phyloP scores from a whole-genome alignment of 2,329 filamentous ascomycete species.

The Lecanosticta acicola region DNA sequence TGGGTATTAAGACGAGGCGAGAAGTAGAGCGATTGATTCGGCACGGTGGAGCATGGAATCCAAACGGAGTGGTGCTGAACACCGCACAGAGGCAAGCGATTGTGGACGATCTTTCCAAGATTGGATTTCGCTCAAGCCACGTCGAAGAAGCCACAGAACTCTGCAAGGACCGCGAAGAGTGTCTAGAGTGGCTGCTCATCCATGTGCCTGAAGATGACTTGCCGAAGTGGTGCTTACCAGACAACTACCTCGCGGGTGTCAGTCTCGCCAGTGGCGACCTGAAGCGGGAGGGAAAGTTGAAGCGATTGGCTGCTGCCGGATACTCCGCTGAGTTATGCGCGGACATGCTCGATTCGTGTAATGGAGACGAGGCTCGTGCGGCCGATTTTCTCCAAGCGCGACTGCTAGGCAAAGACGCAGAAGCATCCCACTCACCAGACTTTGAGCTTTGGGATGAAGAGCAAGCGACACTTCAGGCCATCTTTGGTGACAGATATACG shows the following conservation, averaged over 20 bases:
- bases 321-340: constrained; percentile 82
- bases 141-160: constrained; percentile 79
- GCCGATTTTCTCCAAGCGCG: constrained; percentile 73
- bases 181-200: constrained; percentile 90
- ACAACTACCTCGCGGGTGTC: constrained; percentile 85
- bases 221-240: constrained; percentile 86
- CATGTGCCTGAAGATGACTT: constrained; percentile 96
- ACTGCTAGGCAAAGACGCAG: constrained; percentile 45
- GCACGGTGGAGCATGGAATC: constrained; percentile 79
- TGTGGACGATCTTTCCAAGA: constrained; percentile 65
- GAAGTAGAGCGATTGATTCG: constrained; percentile 77
- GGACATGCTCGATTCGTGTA: constrained; percentile 64
- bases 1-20: constrained; percentile 73
- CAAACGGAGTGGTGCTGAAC: constrained; percentile 63
- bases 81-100: constrained; percentile 53
- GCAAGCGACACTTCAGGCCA: constrained; percentile 73
- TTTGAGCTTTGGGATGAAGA: constrained; percentile 75
- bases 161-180: constrained; percentile 88
- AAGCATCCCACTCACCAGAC: constrained; percentile 32
- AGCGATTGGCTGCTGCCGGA: constrained; percentile 72
- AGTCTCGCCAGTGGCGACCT: constrained; percentile 78
- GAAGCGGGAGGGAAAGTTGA: constrained; percentile 73
- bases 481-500: constrained; percentile 70
- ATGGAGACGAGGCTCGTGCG: constrained; percentile 67
- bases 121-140: constrained; percentile 86